Evolutionary conservation across 169 alveolate species (phyloP).

Genomic region (Plasmodium inui): DNA sequence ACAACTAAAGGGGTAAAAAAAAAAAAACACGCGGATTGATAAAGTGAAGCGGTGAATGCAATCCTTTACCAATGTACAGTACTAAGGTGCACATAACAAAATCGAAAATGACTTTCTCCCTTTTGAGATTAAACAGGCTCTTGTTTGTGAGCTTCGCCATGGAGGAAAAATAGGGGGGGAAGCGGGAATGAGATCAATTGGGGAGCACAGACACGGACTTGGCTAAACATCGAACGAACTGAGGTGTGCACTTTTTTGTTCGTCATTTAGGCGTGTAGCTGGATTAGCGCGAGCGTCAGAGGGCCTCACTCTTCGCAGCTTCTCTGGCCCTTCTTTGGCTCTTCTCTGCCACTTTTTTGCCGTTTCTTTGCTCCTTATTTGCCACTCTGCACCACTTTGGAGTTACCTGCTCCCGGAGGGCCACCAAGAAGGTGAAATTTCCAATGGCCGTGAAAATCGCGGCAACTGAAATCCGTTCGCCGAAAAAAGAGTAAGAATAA

Average conservation of each 20-base stretch:
- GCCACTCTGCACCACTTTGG: not conserved
- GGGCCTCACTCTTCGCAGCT: not conserved
- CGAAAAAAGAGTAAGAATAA: slow-evolving; percentile 14
- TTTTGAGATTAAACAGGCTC: slow-evolving; percentile 34
- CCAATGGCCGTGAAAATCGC: slow-evolving; percentile 66
- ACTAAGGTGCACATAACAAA: slow-evolving; percentile 59
- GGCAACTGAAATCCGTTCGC: slow-evolving; percentile 34
- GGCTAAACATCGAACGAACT: not conserved
- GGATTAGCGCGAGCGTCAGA: not conserved
- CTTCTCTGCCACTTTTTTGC: not conserved
- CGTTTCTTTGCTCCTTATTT: not conserved
- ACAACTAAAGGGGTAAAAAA: not conserved
- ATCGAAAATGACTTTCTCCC: slow-evolving; percentile 71
- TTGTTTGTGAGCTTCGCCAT: slow-evolving; percentile 33
- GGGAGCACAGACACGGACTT: not conserved
- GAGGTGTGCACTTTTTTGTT: not conserved
- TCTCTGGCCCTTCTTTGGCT: not conserved
- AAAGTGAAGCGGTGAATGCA: not conserved
- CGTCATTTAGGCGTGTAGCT: not conserved
- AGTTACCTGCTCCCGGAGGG: slow-evolving; percentile 70
- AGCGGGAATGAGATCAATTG: no score
- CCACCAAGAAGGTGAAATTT: slow-evolving; percentile 44
- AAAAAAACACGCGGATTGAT: not conserved
- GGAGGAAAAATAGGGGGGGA: not conserved
- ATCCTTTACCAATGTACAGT: slow-evolving; percentile 52